Conservation (phyloP, 495 filamentous ascomycete species). For the Choiromyces venosus region DNA sequence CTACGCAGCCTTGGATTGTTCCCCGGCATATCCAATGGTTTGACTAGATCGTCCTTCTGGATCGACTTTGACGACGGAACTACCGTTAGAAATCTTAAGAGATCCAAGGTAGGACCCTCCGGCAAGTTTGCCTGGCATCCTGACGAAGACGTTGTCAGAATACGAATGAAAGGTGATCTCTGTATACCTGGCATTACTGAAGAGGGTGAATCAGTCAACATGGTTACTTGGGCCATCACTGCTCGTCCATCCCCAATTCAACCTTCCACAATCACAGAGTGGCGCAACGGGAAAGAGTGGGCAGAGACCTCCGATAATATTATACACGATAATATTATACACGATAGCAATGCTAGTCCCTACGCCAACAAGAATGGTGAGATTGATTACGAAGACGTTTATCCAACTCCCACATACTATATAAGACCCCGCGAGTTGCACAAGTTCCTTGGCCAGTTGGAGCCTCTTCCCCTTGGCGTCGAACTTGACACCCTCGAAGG, state of each 20-base stretch:
- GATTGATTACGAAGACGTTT: constrained; percentile 30
- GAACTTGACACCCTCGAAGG: constrained; percentile 31
- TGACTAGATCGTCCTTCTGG: constrained; percentile 35
- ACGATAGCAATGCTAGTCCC: constrained; percentile 15
- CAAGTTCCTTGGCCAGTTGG: constrained; percentile 14
- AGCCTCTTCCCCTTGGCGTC: constrained; percentile 11
- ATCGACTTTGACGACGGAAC: constrained; percentile 34
- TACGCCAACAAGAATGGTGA: constrained; percentile 26
- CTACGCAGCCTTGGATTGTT: constrained; percentile 33
- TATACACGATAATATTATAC: constrained; percentile 1
- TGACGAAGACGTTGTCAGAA: constrained; percentile 35
- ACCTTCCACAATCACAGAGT: constrained; percentile 33
- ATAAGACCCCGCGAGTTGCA: constrained; percentile 14
- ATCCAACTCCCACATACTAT: constrained; percentile 37
- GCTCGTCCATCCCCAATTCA: constrained; percentile 31
- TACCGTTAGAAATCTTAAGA: constrained; percentile 23
- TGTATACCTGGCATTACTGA: constrained; percentile 28
- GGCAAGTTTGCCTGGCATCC: constrained; percentile 24
- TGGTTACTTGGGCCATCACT: constrained; percentile 38
- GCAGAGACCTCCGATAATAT: constrained; percentile 9
- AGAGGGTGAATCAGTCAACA: constrained; percentile 28
- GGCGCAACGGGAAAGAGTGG: constrained; percentile 33
- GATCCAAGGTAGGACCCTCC: constrained; percentile 14
- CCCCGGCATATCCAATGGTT: constrained; percentile 21
- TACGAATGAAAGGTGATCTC: constrained; percentile 36